A percentile compares a stretch with the other conserved stretches of the same genome.
Evolutionary conservation across 1,139 yeast genomes (phyloP).

Genomic region (Debaryomyces robertsiae): DNA sequence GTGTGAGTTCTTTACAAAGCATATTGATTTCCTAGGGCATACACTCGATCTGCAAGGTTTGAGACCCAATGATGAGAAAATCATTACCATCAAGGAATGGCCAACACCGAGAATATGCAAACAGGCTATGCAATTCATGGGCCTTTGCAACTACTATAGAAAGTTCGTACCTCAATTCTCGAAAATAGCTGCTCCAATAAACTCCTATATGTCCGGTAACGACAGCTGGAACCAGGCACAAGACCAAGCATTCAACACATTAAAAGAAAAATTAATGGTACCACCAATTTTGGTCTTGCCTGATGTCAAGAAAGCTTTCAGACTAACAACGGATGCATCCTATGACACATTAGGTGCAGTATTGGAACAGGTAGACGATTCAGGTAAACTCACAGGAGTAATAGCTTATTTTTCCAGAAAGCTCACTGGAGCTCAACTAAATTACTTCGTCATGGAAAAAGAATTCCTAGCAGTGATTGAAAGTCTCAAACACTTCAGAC

Average conservation of each 20-base stretch:
- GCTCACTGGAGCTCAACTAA: background rate
- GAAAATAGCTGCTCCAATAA: background rate
- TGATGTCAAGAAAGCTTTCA: too few relatives aligned
- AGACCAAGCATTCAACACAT: background rate
- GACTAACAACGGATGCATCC: too few relatives aligned
- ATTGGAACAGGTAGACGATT: too few relatives aligned
- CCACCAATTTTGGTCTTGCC: too few relatives aligned
- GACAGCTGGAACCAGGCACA: background rate
- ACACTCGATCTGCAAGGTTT: background rate
- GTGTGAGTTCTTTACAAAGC: background rate
- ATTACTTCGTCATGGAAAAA: constrained; percentile 3
- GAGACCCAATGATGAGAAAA: background rate
- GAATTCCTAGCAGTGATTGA: constrained; percentile 5
- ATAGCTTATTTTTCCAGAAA: constrained; percentile 1
- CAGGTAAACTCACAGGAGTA: background rate
- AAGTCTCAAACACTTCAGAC: constrained; percentile 1
- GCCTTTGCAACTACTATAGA: constrained; percentile 6
- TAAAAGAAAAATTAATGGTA: too few relatives aligned
- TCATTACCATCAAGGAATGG: background rate
- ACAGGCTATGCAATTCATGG: constrained; percentile 1
- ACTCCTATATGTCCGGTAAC: background rate
- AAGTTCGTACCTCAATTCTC: background rate
- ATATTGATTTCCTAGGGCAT: background rate
- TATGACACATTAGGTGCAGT: too few relatives aligned
- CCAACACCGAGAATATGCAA: background rate